Evolutionary conservation across 192 early-diverging fungal species (phyloP).

Genomic region (Ramicandelaber brevisporus): DNA sequence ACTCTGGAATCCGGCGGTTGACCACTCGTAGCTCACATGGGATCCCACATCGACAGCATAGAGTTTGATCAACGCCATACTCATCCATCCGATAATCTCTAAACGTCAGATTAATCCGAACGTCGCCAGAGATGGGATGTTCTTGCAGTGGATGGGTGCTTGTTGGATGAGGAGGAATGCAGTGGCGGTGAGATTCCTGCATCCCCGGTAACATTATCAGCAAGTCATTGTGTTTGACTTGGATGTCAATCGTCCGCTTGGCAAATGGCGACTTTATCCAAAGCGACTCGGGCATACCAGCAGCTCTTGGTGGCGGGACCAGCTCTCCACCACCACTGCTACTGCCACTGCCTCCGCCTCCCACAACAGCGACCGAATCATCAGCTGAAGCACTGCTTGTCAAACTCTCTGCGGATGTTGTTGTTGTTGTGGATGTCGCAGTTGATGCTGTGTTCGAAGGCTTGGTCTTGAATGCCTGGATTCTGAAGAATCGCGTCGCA

Average conservation of each 20-base stretch:
- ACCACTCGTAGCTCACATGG: constrained; percentile 1
- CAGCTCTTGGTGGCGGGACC: no score
- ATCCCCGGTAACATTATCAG: constrained; percentile 3
- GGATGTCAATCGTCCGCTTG: neutral
- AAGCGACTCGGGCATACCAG: no score
- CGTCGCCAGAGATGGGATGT: neutral
- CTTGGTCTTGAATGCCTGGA: no score
- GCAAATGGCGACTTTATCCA: no score
- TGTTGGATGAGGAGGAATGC: neutral
- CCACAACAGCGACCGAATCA: no score
- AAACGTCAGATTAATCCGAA: constrained; percentile 3
- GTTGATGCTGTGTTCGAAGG: no score
- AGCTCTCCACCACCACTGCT: no score
- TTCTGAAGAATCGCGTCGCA: constrained; percentile 1
- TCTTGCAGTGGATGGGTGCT: constrained; percentile 1
- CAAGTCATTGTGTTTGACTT: constrained; percentile 1
- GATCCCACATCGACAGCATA: neutral
- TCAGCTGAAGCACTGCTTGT: no score
- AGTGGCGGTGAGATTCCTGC: constrained; percentile 3
- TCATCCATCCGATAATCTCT: constrained; percentile 1
- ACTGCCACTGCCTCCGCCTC: no score
- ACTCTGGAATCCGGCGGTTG: neutral
- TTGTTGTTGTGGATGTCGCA: no score
- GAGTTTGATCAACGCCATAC: neutral
- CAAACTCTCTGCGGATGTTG: no score